Evolutionary conservation across 2,329 filamentous ascomycete species (phyloP), one percentile per base, ranked within the genome.

Genomic region (Pezicula neosporulosa): DNA sequence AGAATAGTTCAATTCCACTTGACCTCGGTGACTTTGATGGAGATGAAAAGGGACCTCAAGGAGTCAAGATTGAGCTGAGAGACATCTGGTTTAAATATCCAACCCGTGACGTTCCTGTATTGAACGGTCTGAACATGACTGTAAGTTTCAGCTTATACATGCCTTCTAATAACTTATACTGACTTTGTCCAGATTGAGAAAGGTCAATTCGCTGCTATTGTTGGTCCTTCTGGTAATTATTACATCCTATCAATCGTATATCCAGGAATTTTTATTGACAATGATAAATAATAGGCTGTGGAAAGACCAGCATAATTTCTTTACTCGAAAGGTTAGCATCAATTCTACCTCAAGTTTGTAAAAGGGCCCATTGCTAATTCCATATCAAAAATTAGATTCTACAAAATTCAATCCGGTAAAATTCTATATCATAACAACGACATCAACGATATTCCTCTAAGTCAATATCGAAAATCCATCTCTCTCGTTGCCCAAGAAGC

Each of bases 401-500:
- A 92, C 64, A 15, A 45, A 88, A 41, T 70, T 81, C 0, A 71
- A 77, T 7, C 70, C 7, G 89, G 89, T 6, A 69, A 72, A 7
- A 83, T 93, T 50, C 71, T 83, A 1, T 78, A 83, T 63, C 82
- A 87, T 61, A 80, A 76, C 6, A 71, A 73, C 46, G 75, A 85
- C 57, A 80, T 90, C 41, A 66, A 71, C 1, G 63, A 72, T 0
- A 66, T 89, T 47, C 80, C 85, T 48, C 74, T 86, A 0, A 76
- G 76, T 54, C 69, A 75, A n/a, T 89, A 89, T 63, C 79, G 87
- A 33, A 73, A 75, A 47, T 70, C 81, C 35, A 72, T 90, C 15
- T 83, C 85, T 1, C 76, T 90, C 0, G 87, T 91, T 0, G 80
- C 85, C 4, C 87, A 91, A 67, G 87, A 91, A 62, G 77, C 87